Evolutionary conservation across 805 yeast species (phyloP).

Genomic region (Kazachstania bromeliacearum): DNA sequence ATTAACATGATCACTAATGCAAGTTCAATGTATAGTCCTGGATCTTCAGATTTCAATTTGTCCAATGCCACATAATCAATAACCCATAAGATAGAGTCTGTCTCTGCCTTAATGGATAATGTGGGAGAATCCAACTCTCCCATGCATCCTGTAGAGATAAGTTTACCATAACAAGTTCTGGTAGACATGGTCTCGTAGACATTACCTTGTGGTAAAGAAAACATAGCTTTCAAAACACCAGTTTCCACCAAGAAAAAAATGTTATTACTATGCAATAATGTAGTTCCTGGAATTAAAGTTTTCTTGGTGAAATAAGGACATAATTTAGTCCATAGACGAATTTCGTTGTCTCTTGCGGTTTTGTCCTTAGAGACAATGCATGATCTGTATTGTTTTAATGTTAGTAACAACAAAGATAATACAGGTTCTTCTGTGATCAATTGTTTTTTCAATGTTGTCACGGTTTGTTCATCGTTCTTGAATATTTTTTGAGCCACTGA

Average conservation of each 20-base stretch:
- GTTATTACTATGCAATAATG: conserved; percentile 26
- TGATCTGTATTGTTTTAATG: conserved; percentile 24
- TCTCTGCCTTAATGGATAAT: conserved; percentile 45
- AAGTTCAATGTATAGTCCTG: conserved; percentile 53
- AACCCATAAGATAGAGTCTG: conserved; percentile 61
- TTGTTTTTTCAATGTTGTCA: conserved; percentile 13
- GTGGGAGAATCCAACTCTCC: conserved; percentile 26
- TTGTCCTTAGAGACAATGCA: conserved; percentile 18
- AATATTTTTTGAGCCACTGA: conserved; percentile 32
- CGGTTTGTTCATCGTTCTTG: conserved; percentile 24
- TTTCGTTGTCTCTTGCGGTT: conserved; percentile 31
- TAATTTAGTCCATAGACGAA: conserved; percentile 56
- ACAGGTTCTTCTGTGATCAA: conserved; percentile 16
- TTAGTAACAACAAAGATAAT: conserved; percentile 21
- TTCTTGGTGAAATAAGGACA: conserved; percentile 47
- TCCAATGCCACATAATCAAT: conserved; percentile 40
- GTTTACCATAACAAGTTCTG: conserved; percentile 45
- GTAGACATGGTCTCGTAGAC: conserved; percentile 42
- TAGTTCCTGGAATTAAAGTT: conserved; percentile 41
- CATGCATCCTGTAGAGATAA: conserved; percentile 15
- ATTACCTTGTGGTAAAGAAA: conserved; percentile 36
- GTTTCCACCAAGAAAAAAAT: conserved; percentile 49
- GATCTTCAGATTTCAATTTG: conserved; percentile 40
- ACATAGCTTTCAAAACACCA: conserved; percentile 45
- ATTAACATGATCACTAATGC: conserved; percentile 51